Base-by-base conservation (phyloP, 257 asterid genomes). In the Echium plantagineum region DNA sequence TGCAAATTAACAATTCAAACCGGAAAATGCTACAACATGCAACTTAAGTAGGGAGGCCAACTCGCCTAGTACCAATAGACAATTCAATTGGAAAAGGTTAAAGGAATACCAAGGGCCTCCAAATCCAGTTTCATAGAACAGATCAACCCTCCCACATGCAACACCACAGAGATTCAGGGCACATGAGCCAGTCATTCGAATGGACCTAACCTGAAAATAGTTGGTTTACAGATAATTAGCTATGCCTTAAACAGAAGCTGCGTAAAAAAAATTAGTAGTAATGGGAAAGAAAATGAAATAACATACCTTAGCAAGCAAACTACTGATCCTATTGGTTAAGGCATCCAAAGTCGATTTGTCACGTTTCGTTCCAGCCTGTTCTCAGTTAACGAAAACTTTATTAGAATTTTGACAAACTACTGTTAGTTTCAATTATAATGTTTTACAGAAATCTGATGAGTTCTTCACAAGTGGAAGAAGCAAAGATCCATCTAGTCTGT, bases 181-280 rank as follows among this genome's bases (percentile, higher is more conserved):
- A 75, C 95, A 84, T 24, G 97, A 89, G 61, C 97, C 95, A 70
- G 84, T 80, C 95, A 86, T 89, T 22, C 94, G 80, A 8, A 89
- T 70, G 55, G 97, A 89, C 70, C 93, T 76, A 59, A 89, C 97
- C 97, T 86, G 79, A 66, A 69, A 55, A 66, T 1, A 52, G 8
- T 20, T 56, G 61, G 20, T 71, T 65, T 24, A 30, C 54, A 69
- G 19, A 56, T 26, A 19, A 22, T 64, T 63, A 72, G 67, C 53
- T 21, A 52, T 19, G 48, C 3, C 16, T 53, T 35, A 8, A 21
- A 22, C 19, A 60, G 18, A 12, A 3, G 16, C 18, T 31, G 19
- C 15, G 12, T 24, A 20, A 13, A 31, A 9, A 6, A 28, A 21
- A 8, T 32, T 49, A 20, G 21, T 22, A 55, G 15, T 5, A 15